A percentile compares a stretch with the other conserved stretches of the same genome.
These are phyloP conservation scores for Aspergillus olivimuriae DNA, from an alignment of 495 filamentous ascomycete species.

Conservation along the genomic window DNA sequence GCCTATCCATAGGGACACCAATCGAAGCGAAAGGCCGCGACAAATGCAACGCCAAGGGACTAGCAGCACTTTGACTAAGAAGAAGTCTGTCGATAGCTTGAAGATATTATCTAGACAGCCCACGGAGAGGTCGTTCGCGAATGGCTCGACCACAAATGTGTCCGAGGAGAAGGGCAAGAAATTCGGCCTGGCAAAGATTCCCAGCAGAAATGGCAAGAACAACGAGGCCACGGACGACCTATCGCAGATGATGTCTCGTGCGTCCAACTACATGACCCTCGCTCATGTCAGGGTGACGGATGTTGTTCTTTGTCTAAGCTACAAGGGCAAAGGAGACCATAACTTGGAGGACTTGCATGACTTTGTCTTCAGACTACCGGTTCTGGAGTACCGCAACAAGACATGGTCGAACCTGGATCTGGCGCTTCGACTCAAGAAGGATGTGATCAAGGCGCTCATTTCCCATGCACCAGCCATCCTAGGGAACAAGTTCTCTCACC, in stretches of 20 bases:
- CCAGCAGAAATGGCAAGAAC: conserved; percentile 42
- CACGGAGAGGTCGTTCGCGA: conserved; percentile 36
- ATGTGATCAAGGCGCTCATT: conserved; percentile 88
- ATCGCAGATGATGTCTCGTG: conserved; percentile 95
- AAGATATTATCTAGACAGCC: conserved; percentile 43
- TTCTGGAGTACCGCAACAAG: conserved; percentile 94
- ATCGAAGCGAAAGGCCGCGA: conserved; percentile 14
- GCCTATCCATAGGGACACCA: conserved; percentile 36
- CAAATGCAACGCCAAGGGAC: conserved; percentile 24
- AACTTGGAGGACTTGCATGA: conserved; percentile 96
- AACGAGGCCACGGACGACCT: conserved; percentile 74
- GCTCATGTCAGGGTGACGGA: conserved; percentile 91
- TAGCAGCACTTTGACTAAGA: conserved; percentile 43
- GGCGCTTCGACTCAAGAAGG: conserved; percentile 83
- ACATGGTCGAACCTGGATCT: conserved; percentile 98
- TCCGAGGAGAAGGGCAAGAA: conserved; percentile 52
- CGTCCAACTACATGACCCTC: conserved; percentile 95
- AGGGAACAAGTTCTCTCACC: conserved; percentile 91
- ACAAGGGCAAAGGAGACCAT: conserved; percentile 91
- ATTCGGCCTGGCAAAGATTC: conserved; percentile 44
- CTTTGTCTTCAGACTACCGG: conserved; percentile 92
- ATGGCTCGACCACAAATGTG: conserved; percentile 42
- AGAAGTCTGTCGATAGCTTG: conserved; percentile 63
- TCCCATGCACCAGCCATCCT: conserved; percentile 95
- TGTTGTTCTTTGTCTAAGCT: conserved; percentile 90